Conservation (phyloP, 352 stramenopile genomes). For the Globisporangium ultimum region DNA sequence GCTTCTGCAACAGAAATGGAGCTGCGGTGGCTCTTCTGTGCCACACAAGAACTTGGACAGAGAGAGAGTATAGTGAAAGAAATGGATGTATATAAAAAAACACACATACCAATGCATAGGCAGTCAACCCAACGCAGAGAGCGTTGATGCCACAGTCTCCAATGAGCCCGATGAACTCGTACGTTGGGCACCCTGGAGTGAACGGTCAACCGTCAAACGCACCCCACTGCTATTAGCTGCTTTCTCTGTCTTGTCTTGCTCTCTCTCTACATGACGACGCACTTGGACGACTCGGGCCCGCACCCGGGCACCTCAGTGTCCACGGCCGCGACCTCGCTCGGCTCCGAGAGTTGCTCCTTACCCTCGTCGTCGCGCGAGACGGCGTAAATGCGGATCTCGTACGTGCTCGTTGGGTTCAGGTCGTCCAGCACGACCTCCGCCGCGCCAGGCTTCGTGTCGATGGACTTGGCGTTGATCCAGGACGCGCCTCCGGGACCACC, state of each 20-base stretch:
- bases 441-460: slow-evolving; percentile 42
- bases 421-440: slow-evolving; percentile 72
- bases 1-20: no score
- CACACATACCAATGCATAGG: no score
- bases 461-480: slow-evolving; percentile 12
- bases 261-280: slow-evolving; percentile 13
- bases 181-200: no score
- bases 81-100: no score
- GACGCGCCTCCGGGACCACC: slow-evolving; percentile 29
- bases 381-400: slow-evolving; percentile 80
- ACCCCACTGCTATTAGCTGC: background rate
- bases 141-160: no score
- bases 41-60: no score
- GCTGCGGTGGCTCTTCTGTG: no score
- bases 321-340: slow-evolving; percentile 77
- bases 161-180: no score
- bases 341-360: slow-evolving; percentile 39
- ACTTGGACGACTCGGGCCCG: slow-evolving; percentile 37
- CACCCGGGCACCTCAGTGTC: slow-evolving; percentile 86
- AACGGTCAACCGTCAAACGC: no score
- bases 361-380: slow-evolving; percentile 34
- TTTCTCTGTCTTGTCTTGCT: background rate
- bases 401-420: slow-evolving; percentile 85
- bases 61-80: no score
- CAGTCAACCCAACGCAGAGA: no score